Percentiles rank a stretch among this genome's conserved stretches.
phyloP scores from a whole-genome alignment of 2,329 filamentous ascomycete species.

The Zymoseptoria passerinii region DNA sequence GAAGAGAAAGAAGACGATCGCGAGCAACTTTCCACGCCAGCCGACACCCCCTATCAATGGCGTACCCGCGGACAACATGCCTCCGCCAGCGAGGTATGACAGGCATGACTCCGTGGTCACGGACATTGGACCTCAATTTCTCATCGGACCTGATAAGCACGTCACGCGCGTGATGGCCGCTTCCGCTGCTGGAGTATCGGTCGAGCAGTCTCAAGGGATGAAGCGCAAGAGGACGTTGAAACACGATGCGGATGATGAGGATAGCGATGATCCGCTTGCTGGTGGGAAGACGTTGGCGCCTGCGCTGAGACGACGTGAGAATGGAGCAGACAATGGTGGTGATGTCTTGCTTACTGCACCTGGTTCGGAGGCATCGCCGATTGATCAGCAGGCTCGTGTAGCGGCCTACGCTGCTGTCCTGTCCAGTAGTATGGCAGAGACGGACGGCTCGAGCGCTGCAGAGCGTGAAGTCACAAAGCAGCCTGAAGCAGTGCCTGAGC shows the following conservation, averaged over 20 bases:
- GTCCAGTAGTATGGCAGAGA: background rate
- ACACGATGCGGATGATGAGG: background rate
- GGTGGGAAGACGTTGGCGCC: background rate
- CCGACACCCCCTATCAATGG: background rate
- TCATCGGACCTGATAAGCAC: background rate
- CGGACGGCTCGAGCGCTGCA: background rate
- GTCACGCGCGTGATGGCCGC: background rate
- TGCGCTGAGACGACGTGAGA: background rate
- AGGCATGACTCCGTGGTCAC: background rate
- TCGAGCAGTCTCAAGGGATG: background rate
- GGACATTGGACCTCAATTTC: background rate
- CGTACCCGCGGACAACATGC: background rate
- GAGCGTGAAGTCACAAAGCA: background rate
- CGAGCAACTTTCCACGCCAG: background rate
- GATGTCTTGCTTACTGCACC: background rate
- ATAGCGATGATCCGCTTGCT: background rate
- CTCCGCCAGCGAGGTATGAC: background rate
- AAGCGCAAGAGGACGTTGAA: background rate
- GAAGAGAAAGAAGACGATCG: background rate
- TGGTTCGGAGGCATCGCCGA: background rate
- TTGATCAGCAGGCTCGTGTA: background rate
- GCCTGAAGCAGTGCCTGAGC: too few species aligned
- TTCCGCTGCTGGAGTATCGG: background rate
- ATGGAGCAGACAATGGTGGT: background rate
- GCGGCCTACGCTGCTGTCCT: background rate